These are phyloP conservation scores for Blastomyces parvus DNA, from an alignment of 2,329 filamentous ascomycete species.

Conservation along the genomic window DNA sequence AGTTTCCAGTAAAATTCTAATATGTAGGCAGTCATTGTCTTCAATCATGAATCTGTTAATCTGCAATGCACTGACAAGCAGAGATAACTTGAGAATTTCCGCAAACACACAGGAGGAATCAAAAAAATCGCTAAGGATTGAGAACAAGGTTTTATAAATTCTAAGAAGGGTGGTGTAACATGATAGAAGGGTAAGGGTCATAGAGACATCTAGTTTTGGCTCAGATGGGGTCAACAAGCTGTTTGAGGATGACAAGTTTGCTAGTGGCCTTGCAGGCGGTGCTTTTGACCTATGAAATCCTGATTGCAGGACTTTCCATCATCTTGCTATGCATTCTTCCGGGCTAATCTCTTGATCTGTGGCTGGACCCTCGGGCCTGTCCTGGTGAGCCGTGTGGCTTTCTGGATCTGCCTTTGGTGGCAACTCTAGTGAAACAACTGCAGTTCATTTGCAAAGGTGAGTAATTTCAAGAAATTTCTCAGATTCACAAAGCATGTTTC, in stretches of 20 bases:
- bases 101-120: background rate
- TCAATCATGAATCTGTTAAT: background rate
- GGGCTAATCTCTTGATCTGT: background rate
- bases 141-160: background rate
- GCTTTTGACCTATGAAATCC: background rate
- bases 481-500: background rate
- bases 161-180: background rate
- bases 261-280: background rate
- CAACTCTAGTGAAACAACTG: background rate
- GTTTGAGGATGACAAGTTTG: background rate
- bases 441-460: background rate
- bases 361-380: background rate
- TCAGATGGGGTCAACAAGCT: background rate
- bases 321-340: background rate
- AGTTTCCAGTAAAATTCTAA: background rate
- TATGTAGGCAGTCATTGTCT: background rate
- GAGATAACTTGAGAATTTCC: background rate
- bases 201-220: background rate
- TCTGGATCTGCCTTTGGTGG: background rate
- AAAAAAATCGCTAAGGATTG: background rate
- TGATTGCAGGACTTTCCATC: background rate
- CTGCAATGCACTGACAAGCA: background rate
- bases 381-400: background rate
- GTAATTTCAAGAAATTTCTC: background rate
- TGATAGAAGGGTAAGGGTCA: background rate